Evolutionary conservation across 768 basidiomycete species (phyloP), one percentile per base, ranked within the genome.

Genomic region (Mycena kentingensis): DNA sequence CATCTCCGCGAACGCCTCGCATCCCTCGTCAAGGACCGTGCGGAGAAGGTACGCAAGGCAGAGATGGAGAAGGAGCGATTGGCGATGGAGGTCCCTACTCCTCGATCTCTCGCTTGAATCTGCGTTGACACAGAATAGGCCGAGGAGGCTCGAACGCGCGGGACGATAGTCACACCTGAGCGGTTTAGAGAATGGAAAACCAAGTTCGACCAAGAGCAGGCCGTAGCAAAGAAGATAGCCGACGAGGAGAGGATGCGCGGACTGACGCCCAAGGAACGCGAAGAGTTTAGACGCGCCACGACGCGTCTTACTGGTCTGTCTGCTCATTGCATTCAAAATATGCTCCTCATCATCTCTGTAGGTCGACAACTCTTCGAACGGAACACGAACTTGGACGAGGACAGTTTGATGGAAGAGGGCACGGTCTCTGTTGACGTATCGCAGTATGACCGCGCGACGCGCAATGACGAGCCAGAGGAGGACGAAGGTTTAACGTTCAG

Each of bases 361-460:
- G 96, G 96, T 24, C 85, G 93, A 21, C 93, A 97, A 72, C 72
- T 98, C 38, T 99, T 98, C 69, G 93, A 96, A 70, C 82, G 83
- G 32, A 85, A 92, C 65, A 81, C 74, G 51, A 81, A 82, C 60
- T 76, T 94, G 28, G 86, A 90, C 41, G 96, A 98, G 49, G 90
- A 90, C 57, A 78, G 70, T 13, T 75, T 94, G 31, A 69, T 87
- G 64, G 95, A 98, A 67, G 96, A 94, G 65, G 94, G 84, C 22
- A 81, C 84, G 0, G 83, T 88, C 48, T 90, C 90, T 19, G 91
- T 98, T 45, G 95, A 98, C 67, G 69, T 91, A 63, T 90, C 85
- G 59, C 88, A 94, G 67, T 99, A 95, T 62, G 88, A 93, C 49
- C 79, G 94, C 56, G 79, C 77, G 34, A 75, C 74, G 38, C 63